These are phyloP conservation scores for Stylosanthes scabra DNA, from an alignment of 331 rosid genomes.

Conservation along the genomic window DNA sequence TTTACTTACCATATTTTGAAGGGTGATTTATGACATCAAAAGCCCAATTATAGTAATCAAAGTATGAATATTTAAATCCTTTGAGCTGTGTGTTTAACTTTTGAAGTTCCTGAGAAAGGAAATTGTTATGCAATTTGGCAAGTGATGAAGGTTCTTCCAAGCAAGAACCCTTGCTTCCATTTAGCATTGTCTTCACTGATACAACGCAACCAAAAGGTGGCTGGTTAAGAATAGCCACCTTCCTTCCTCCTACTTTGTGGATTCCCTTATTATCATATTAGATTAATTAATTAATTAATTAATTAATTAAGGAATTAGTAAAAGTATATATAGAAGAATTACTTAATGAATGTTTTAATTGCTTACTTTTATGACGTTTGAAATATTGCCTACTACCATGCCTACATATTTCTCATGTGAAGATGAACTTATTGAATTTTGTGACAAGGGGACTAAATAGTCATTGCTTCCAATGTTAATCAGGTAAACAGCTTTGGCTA, in stretches of 20 bases:
- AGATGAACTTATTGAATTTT: conserved; percentile 16
- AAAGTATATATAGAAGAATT: not conserved
- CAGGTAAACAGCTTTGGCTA: conserved; percentile 45
- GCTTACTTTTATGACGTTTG: conserved; percentile 44
- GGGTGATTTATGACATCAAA: conserved; percentile 30
- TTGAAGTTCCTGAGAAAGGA: conserved; percentile 37
- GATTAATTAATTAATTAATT: not conserved
- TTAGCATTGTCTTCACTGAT: not conserved
- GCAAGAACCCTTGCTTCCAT: conserved; percentile 37
- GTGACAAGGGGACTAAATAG: not conserved
- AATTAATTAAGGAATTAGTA: no score
- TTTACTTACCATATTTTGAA: conserved; percentile 40
- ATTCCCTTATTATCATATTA: conserved; percentile 34
- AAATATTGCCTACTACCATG: conserved; percentile 57
- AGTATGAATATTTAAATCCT: conserved; percentile 47
- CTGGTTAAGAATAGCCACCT: conserved; percentile 45
- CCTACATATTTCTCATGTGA: conserved; percentile 41
- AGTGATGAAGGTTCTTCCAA: conserved; percentile 33
- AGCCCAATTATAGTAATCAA: not conserved
- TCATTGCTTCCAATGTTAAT: conserved; percentile 50
- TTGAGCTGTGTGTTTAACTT: conserved; percentile 38
- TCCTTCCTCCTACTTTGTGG: conserved; percentile 57
- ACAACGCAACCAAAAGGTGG: conserved; percentile 40
- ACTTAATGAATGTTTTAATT: not conserved
- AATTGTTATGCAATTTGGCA: conserved; percentile 40